Conservation (phyloP, 371 early-diverging fungal species). For the Lichtheimia ramosa region DNA sequence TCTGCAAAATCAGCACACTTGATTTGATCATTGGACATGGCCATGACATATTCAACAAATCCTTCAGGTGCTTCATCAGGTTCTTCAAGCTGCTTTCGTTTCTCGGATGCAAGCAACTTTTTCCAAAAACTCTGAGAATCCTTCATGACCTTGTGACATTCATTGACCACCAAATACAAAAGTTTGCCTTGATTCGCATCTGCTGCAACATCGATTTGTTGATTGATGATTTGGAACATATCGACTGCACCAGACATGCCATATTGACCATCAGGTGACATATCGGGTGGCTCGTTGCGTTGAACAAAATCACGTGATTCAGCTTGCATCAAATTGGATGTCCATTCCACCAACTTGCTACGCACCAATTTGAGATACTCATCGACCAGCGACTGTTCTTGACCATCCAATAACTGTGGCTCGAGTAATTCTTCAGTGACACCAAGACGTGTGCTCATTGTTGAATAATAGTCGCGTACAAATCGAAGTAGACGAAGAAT, state of each 20-base stretch:
- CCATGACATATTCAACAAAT: slow-evolving; percentile 91
- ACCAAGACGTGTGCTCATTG: slow-evolving; percentile 83
- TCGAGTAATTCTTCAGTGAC: slow-evolving; percentile 89
- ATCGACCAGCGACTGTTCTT: slow-evolving; percentile 84
- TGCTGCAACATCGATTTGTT: slow-evolving; percentile 89
- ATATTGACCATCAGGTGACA: slow-evolving; percentile 77
- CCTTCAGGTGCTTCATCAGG: slow-evolving; percentile 74
- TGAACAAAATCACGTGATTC: slow-evolving; percentile 82
- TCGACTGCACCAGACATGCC: slow-evolving; percentile 80
- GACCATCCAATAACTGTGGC: slow-evolving; percentile 89
- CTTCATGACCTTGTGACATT: slow-evolving; percentile 83
- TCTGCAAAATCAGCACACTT: slow-evolving; percentile 89
- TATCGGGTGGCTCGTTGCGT: slow-evolving; percentile 76
- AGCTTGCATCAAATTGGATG: slow-evolving; percentile 79
- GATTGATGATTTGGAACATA: slow-evolving; percentile 94
- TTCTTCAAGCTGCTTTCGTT: slow-evolving; percentile 70
- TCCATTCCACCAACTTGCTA: slow-evolving; percentile 87
- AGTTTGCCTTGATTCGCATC: slow-evolving; percentile 84
- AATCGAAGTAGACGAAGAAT: slow-evolving; percentile 85
- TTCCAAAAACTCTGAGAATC: slow-evolving; percentile 83
- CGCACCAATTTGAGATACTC: slow-evolving; percentile 89
- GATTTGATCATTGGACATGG: slow-evolving; percentile 91
- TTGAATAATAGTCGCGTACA: slow-evolving; percentile 89
- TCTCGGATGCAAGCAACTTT: slow-evolving; percentile 69
- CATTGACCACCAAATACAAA: slow-evolving; percentile 81